These are phyloP conservation scores for Sporopachydermia cereana DNA, from an alignment of 1,139 yeast genomes.

Conservation along the genomic window DNA sequence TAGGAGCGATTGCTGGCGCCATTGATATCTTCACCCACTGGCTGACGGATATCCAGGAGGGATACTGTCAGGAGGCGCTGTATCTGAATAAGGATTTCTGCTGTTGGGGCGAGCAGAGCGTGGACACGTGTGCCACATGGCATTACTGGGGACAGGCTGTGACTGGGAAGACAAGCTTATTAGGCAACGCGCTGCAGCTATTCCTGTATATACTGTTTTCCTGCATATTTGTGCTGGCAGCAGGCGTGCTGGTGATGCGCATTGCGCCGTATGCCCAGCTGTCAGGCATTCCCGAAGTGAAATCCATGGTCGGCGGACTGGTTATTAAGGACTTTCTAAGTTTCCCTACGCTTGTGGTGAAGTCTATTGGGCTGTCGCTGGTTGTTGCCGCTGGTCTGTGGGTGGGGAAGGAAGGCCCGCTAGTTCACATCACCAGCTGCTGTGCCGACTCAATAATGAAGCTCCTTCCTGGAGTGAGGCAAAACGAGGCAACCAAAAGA, in stretches of 20 bases:
- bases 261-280: constrained; percentile 37
- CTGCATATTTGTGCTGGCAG: constrained; percentile 16
- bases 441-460: constrained; percentile 35
- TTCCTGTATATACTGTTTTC: constrained; percentile 24
- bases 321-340: constrained; percentile 39
- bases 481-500: constrained; percentile 25
- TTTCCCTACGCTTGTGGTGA: constrained; percentile 34
- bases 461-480: constrained; percentile 21
- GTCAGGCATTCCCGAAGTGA: constrained; percentile 65
- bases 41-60: constrained; percentile 49
- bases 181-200: constrained; percentile 24
- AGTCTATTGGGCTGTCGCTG: constrained; percentile 43
- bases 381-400: constrained; percentile 78
- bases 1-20: constrained; percentile 48
- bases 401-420: constrained; percentile 90
- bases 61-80: constrained; percentile 31
- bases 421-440: constrained; percentile 79
- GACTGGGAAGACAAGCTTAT: constrained; percentile 18
- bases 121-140: constrained; percentile 29
- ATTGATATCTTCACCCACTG: constrained; percentile 52
- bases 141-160: constrained; percentile 25
- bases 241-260: constrained; percentile 24
- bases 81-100: constrained; percentile 27
- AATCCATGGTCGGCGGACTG: constrained; percentile 50
- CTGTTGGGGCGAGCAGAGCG: constrained; percentile 21